Conservation (phyloP, 2,329 filamentous ascomycete species). For the Neofusicoccum sp. region DNA sequence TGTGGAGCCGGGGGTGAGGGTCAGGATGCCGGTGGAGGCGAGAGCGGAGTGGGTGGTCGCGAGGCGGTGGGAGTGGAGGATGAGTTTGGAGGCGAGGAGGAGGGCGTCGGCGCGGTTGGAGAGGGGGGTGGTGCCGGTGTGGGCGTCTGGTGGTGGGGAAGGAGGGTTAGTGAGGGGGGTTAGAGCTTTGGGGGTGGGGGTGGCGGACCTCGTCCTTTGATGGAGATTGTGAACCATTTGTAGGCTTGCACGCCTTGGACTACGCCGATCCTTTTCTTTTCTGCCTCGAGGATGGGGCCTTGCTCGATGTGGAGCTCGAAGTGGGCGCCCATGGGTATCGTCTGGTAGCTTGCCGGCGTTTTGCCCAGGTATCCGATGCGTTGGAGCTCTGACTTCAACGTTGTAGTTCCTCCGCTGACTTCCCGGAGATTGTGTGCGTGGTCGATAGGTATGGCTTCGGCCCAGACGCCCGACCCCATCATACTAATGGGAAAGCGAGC, state of each 20-base stretch:
- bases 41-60: slow-evolving; percentile 61
- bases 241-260: slow-evolving; percentile 74
- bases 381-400: slow-evolving; percentile 66
- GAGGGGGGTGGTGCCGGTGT: slow-evolving; percentile 73
- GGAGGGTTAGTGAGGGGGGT: neutral
- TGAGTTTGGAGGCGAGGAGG: slow-evolving; percentile 65
- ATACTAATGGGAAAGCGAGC: slow-evolving; percentile 76
- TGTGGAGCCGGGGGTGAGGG: slow-evolving; percentile 63
- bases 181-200: too few relatives aligned
- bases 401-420: slow-evolving; percentile 59
- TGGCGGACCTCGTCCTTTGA: slow-evolving; percentile 58
- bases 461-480: slow-evolving; percentile 74
- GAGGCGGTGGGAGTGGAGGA: slow-evolving; percentile 62
- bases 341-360: slow-evolving; percentile 55
- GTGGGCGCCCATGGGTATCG: slow-evolving; percentile 68
- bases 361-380: slow-evolving; percentile 69
- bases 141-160: slow-evolving; percentile 57
- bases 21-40: slow-evolving; percentile 69
- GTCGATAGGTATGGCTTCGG: slow-evolving; percentile 62
- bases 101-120: slow-evolving; percentile 66
- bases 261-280: slow-evolving; percentile 63
- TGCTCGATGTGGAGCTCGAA: slow-evolving; percentile 88
- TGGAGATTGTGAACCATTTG: slow-evolving; percentile 67
- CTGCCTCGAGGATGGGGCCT: slow-evolving; percentile 69
- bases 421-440: slow-evolving; percentile 62